Conservation (phyloP, 805 yeast species). For the Candida broadrunensis region DNA sequence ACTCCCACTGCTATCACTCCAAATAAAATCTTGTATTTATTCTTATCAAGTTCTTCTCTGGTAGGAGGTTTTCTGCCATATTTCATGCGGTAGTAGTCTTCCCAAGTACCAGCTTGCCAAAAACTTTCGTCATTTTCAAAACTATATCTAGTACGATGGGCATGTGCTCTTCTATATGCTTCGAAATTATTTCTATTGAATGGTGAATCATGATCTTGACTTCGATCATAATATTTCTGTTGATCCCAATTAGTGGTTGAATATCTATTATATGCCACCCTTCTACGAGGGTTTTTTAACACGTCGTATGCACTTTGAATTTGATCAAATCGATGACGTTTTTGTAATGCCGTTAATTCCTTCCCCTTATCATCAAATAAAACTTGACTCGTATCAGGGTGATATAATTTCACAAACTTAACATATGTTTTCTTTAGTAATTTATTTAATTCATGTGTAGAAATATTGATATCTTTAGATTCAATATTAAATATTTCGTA, state of each 20-base stretch:
- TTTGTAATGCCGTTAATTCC: conserved; percentile 27
- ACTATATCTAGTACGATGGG: conserved; percentile 29
- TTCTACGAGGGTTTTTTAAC: conserved; percentile 49
- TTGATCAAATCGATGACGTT: conserved; percentile 27
- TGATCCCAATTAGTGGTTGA: conserved; percentile 24
- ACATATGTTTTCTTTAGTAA: conserved; percentile 33
- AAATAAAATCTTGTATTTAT: conserved; percentile 38
- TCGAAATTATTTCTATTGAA: conserved; percentile 19
- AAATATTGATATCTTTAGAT: conserved; percentile 31
- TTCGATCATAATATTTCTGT: conserved; percentile 9
- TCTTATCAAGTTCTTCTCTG: conserved; percentile 37
- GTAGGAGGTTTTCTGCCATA: conserved; percentile 38
- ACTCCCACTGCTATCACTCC: conserved; percentile 32
- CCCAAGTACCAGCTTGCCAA: conserved; percentile 67
- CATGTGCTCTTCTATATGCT: conserved; percentile 36
- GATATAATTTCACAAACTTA: conserved; percentile 65
- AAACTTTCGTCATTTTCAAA: conserved; percentile 41
- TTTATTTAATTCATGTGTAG: conserved; percentile 52
- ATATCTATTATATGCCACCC: conserved; percentile 27
- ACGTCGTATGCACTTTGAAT: conserved; percentile 38
- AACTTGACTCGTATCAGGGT: conserved; percentile 58
- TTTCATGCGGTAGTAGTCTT: conserved; percentile 50
- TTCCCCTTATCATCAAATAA: conserved; percentile 19
- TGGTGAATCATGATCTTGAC: conserved; percentile 10
- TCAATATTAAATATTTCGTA: conserved; percentile 54